Evolutionary conservation across 257 asterid species (phyloP), one percentile per base, ranked within the genome.

Genomic region (Perilla frutescens): DNA sequence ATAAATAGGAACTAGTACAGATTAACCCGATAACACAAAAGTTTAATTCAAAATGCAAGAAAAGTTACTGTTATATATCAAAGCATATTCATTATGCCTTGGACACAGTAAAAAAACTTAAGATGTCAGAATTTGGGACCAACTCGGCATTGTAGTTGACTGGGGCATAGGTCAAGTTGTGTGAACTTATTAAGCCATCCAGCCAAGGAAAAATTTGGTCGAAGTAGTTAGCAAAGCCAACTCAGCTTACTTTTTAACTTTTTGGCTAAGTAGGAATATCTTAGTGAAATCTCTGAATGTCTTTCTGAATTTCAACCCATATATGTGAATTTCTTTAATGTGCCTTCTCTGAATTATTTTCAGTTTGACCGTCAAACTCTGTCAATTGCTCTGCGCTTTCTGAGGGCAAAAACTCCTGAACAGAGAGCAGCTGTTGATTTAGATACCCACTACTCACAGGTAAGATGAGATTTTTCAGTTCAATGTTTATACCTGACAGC

Each of bases 361-460:
- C 96, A 95, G 97, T 76, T 95, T 3, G 96, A 92, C 70, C 87
- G 94, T 31, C 66, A 71, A 79, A 85, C 89, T 50, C 80, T 95
- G 71, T 95, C 99, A 1, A 87, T 95, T 77, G 98, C 95, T 7
- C 51, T 95, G 76, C 97, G 99, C 49, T 92, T 95, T 82, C 45
- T 91, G 77, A 91, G 62, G 89, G 98, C 98, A 31, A 94, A 87
- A 76, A 94, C 96, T 49, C 96, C 99, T 43, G 96, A 92, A 78
- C 96, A 95, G 83, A 95, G 99, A 85, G 99, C 99, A 43, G 96
- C 99, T 51, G 99, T 95, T 74, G 99, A 95, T 88, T 81, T 95
- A 79, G 99, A 95, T 78, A 90, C 98, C 31, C 99, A 95, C 79
- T 95, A 90, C 81, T 90, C 99, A 9, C 82, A 87, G 93, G 98